phyloP scores from a whole-genome alignment of 148 eudicot genomes.

The Vaccinium myrtillus region DNA sequence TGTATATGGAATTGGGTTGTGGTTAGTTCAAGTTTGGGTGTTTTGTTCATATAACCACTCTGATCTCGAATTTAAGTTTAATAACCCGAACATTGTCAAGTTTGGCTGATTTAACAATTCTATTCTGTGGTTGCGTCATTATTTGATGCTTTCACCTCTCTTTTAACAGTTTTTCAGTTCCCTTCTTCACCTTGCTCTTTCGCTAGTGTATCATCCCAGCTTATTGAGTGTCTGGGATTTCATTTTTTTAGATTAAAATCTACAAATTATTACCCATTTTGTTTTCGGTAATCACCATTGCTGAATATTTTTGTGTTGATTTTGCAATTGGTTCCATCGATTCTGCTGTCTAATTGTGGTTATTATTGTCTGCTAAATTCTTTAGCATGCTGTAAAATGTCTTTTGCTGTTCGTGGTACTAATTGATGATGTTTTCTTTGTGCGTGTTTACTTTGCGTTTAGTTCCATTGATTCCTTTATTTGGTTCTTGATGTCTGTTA shows the following conservation, averaged over 20 bases:
- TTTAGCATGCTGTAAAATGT: not conserved
- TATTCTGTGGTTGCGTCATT: too few relatives aligned
- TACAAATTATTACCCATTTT: not conserved
- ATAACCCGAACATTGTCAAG: not conserved
- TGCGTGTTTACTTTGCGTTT: not conserved
- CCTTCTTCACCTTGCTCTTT: not conserved
- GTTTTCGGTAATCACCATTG: not conserved
- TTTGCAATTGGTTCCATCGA: not conserved
- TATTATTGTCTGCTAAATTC: not conserved
- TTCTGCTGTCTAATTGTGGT: conserved; percentile 5
- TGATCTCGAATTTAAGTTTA: not conserved
- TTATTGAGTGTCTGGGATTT: not conserved
- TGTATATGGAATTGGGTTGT: not conserved
- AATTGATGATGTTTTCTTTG: not conserved
- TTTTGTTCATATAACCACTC: not conserved
- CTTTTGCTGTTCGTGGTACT: not conserved
- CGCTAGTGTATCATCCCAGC: not conserved
- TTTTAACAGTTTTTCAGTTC: not conserved
- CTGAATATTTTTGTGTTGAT: not conserved
- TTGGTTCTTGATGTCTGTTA: not conserved
- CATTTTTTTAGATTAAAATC: not conserved
- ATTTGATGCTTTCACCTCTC: not conserved
- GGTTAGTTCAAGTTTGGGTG: not conserved
- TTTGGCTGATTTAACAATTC: not conserved
- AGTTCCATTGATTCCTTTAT: not conserved